These are phyloP conservation scores for Xylariaceae sp. DNA, from an alignment of 2,329 filamentous ascomycete genomes.

Conservation along the genomic window DNA sequence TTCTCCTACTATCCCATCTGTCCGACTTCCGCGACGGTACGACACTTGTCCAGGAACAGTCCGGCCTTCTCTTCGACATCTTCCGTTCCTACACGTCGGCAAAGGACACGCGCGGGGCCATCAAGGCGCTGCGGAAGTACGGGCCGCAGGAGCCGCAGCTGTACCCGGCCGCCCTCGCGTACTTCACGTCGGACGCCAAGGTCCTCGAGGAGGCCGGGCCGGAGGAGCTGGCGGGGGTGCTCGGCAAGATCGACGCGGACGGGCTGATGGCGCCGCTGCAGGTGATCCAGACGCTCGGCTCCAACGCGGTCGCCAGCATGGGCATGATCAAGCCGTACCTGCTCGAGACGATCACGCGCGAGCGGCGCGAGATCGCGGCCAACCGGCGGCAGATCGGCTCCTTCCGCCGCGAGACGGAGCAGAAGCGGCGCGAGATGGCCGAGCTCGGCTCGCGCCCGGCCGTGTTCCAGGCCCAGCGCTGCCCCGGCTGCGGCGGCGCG, in stretches of 20 bases:
- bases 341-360: constrained; percentile 77
- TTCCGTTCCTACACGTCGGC: constrained; percentile 93
- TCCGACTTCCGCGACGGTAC: constrained; percentile 87
- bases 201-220: constrained; percentile 78
- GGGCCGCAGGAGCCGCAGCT: constrained; percentile 84
- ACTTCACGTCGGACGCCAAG: constrained; percentile 78
- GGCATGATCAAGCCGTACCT: constrained; percentile 95
- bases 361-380: constrained; percentile 72
- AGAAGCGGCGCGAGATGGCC: constrained; percentile 69
- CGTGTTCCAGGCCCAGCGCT: constrained; percentile 86
- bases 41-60: constrained; percentile 86
- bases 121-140: constrained; percentile 85
- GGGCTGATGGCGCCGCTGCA: constrained; percentile 92
- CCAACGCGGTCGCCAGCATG: constrained; percentile 75
- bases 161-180: constrained; percentile 85
- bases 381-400: constrained; percentile 78
- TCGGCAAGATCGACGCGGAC: constrained; percentile 82
- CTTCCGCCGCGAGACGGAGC: constrained; percentile 75
- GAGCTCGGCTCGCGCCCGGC: constrained; percentile 73
- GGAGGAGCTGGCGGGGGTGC: constrained; percentile 72
- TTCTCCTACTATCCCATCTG: constrained; percentile 84
- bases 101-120: constrained; percentile 83
- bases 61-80: constrained; percentile 86
- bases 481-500: constrained; percentile 68
- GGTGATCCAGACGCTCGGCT: constrained; percentile 83